Evolutionary conservation across 768 basidiomycete species (phyloP), one percentile per base, ranked within the genome.

Genomic region (Lentinula boryana): DNA sequence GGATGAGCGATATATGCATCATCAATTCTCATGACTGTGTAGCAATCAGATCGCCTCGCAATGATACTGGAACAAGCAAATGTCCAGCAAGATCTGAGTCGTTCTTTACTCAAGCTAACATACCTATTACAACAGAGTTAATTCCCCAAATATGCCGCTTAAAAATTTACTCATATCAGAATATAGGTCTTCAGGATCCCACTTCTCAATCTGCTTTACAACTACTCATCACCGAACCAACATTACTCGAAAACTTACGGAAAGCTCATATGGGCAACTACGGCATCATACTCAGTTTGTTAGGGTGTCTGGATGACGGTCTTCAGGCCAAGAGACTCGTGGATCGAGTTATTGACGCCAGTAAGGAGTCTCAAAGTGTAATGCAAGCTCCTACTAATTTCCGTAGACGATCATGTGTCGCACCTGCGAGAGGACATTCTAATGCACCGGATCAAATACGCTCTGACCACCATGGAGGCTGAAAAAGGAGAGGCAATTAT

Each of bases 181-280:
- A 60, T 32, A 2, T 63, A 93, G 92, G 84, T 66, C 76, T 93
- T 18, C 82, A 85, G 41, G 76, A 78, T 27, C 79, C 79, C 65
- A 84, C 84, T 57, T 86, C 90, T 0, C 85, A 91, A 64, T 88
- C 88, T 7, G 93, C 92, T 0, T 89, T 98, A 33, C 86, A 90
- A 62, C 80, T 97, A 16, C 81, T 99, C 3, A 85, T 95, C 72
- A 78, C 84, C 0, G 87, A 93, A 41, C 89, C 95, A 0, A 72
- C 84, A 0, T 75, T 98, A 1, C 76, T 98, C 38, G 94, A 98
- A 58, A 91, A 87, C 67, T 77, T 97, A 13, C 86, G 93, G 50
- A 95, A 89, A 67, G 95, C 95, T 1, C 84, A 96, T 64, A 84
- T 88, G 78, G 97, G 97, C 48, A 94, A 90, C 65, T 99, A 97